Conservation (phyloP, 163 green algal species). For the Scenedesmus sp. region DNA sequence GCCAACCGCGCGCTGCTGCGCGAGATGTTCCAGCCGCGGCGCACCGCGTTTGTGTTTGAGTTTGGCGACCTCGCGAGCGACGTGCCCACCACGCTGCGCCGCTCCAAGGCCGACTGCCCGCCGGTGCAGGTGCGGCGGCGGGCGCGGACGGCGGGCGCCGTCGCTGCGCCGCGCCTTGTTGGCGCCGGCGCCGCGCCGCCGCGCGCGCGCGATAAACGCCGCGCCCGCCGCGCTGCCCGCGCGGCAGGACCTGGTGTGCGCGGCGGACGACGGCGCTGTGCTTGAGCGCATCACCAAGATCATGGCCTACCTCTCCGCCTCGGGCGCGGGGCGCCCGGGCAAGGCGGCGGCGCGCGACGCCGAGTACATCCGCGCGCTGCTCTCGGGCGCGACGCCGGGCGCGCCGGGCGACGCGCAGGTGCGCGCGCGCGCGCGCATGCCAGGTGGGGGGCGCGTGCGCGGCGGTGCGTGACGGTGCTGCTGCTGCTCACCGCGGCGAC, state of each 20-base stretch:
- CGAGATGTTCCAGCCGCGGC: conserved; percentile 84
- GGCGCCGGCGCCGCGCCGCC: no score
- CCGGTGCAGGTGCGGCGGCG: conserved; percentile 45
- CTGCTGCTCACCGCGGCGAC: conserved; percentile 9
- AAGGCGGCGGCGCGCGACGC: conserved; percentile 69
- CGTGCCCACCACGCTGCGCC: conserved; percentile 86
- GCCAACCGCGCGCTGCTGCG: conserved; percentile 44
- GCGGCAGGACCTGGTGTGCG: conserved; percentile 58
- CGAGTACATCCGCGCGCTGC: conserved; percentile 49
- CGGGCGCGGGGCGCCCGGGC: no score
- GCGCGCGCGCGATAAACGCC: no score
- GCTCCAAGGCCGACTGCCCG: conserved; percentile 91
- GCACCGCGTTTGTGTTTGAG: conserved; percentile 90
- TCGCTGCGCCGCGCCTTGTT: neutral
- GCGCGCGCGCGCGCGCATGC: neutral
- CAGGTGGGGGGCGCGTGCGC: neutral
- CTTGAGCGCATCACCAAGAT: conserved; percentile 85
- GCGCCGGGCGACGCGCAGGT: conserved; percentile 33
- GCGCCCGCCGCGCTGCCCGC: no score
- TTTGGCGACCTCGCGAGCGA: conserved; percentile 68
- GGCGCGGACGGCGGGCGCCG: no score
- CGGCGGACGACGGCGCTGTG: conserved; percentile 65
- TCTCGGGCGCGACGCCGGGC: conserved; percentile 20
- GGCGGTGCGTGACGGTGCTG: neutral
- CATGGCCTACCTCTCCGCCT: conserved; percentile 82